These are phyloP conservation scores for Triticum urartu DNA, from an alignment of 176 grass and related monocot species.

Conservation along the genomic window DNA sequence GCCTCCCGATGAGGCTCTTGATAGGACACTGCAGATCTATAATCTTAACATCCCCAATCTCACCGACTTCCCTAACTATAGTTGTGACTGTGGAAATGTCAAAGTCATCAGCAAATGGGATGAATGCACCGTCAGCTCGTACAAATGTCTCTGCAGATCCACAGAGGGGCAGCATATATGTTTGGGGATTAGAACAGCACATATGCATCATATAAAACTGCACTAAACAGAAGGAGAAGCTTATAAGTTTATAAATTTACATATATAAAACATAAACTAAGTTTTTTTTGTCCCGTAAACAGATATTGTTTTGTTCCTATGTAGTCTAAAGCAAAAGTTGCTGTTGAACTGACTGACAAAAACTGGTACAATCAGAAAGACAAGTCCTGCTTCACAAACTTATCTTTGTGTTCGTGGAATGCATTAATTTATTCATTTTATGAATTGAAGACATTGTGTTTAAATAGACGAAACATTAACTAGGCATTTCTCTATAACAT, in stretches of 20 bases:
- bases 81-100: slow-evolving; percentile 81
- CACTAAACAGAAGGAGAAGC: not conserved
- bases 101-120: slow-evolving; percentile 88
- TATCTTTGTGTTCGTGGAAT: not conserved
- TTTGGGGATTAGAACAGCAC: slow-evolving; percentile 52
- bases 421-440: not conserved
- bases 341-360: not conserved
- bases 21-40: slow-evolving; percentile 90
- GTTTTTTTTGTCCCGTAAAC: not conserved
- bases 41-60: slow-evolving; percentile 78
- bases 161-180: slow-evolving; percentile 39
- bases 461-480: not conserved
- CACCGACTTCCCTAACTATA: slow-evolving; percentile 71
- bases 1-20: slow-evolving; percentile 74
- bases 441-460: not conserved
- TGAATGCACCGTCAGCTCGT: slow-evolving; percentile 88
- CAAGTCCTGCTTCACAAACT: not conserved
- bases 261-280: not conserved
- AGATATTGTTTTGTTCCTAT: not conserved
- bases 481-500: not conserved
- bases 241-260: not conserved
- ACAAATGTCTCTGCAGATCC: slow-evolving; percentile 97
- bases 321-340: not conserved
- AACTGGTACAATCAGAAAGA: not conserved
- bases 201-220: slow-evolving; percentile 14